Evolutionary conservation across 805 yeast species (phyloP).

Genomic region (Danielia oregonensis): DNA sequence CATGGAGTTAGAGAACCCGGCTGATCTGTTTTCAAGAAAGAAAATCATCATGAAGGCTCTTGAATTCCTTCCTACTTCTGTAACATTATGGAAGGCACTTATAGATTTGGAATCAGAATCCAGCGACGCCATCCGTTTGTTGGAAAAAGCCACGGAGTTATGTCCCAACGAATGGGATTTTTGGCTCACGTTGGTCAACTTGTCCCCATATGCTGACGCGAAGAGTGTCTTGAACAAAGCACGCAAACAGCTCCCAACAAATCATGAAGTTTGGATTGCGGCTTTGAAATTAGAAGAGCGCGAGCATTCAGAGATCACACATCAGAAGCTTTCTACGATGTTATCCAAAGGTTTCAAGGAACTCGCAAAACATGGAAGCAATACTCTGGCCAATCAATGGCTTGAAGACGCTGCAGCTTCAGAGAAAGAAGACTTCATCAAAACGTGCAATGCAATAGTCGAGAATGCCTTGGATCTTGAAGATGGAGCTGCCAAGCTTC

Average conservation of each 20-base stretch:
- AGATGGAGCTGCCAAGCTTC: slow-evolving; percentile 13
- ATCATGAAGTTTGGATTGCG: slow-evolving; percentile 55
- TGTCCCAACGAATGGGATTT: slow-evolving; percentile 62
- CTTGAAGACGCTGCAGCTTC: slow-evolving; percentile 50
- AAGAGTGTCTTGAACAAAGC: slow-evolving; percentile 56
- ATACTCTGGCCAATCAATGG: slow-evolving; percentile 41
- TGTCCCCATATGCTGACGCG: slow-evolving; percentile 47
- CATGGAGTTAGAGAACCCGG: slow-evolving; percentile 50
- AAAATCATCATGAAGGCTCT: slow-evolving; percentile 68
- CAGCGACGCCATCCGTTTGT: slow-evolving; percentile 47
- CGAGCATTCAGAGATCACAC: slow-evolving; percentile 44
- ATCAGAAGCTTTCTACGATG: slow-evolving; percentile 45
- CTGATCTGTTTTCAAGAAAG: slow-evolving; percentile 48
- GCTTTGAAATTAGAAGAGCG: slow-evolving; percentile 63
- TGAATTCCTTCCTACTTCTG: slow-evolving; percentile 56
- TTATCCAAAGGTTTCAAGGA: slow-evolving; percentile 47
- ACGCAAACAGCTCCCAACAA: slow-evolving; percentile 38
- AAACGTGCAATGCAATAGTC: slow-evolving; percentile 55
- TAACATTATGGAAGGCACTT: slow-evolving; percentile 64
- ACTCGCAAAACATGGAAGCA: slow-evolving; percentile 25
- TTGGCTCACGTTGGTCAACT: slow-evolving; percentile 57
- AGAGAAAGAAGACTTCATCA: slow-evolving; percentile 42
- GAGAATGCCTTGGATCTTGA: slow-evolving; percentile 30
- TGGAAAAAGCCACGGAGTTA: slow-evolving; percentile 63
- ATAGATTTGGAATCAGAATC: slow-evolving; percentile 55